Percentiles rank a stretch among this genome's conserved stretches.
Evolutionary conservation across 148 eudicot genomes (phyloP).

Genomic region (Diospyros lotus): DNA sequence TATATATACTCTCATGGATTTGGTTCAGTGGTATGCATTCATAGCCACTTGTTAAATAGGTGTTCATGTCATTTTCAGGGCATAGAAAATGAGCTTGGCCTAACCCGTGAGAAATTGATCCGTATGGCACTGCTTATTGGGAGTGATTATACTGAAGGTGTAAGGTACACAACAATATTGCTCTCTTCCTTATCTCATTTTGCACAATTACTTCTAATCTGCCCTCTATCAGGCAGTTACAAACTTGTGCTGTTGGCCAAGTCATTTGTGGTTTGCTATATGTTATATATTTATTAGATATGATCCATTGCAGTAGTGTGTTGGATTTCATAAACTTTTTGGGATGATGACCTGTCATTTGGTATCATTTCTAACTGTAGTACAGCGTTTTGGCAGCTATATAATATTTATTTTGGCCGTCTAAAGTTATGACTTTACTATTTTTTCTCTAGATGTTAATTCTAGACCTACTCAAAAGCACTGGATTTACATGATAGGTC

Average conservation of each 20-base stretch:
- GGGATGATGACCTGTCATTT: background rate
- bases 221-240: background rate
- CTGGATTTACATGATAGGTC: background rate
- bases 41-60: constrained; percentile 6
- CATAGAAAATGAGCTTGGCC: constrained; percentile 87
- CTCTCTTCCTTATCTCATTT: background rate
- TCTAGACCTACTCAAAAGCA: background rate
- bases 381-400: background rate
- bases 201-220: background rate
- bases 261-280: background rate
- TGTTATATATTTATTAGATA: too few species aligned
- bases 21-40: background rate
- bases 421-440: background rate
- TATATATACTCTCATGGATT: background rate
- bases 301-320: too few species aligned
- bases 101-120: constrained; percentile 74
- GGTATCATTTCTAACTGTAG: background rate
- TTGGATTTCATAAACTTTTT: background rate
- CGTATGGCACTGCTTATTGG: constrained; percentile 95
- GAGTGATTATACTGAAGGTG: constrained; percentile 99
- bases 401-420: background rate
- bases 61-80: constrained; percentile 49
- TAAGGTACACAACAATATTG: constrained; percentile 46
- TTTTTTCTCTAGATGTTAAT: background rate
- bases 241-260: constrained; percentile 3